A percentile compares a stretch with the other conserved stretches of the same genome.
Evolutionary conservation across 108 stramenopile species (phyloP).

Genomic region (Cyclotella baltica): DNA sequence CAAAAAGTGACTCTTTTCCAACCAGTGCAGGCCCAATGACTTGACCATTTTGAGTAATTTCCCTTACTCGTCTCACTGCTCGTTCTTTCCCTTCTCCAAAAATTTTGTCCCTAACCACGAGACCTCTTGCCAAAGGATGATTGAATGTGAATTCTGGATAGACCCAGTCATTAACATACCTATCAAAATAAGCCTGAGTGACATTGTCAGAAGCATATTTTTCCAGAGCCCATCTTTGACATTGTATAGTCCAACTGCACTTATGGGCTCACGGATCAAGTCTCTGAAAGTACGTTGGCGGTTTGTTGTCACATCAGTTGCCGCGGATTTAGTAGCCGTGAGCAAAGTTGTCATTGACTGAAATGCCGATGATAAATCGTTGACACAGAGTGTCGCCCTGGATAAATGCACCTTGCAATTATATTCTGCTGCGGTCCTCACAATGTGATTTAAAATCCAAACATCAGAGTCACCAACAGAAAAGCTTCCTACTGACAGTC

Average conservation of each 20-base stretch:
- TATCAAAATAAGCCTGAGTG: conserved; percentile 22
- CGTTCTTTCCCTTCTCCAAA: conserved; percentile 64
- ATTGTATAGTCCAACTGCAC: conserved; percentile 15
- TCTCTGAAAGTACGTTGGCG: conserved; percentile 42
- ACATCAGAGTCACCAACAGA: conserved; percentile 41
- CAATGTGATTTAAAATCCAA: conserved; percentile 31
- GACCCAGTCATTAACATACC: background rate
- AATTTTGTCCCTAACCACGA: conserved; percentile 36
- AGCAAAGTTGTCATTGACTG: conserved; percentile 26
- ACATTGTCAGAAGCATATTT: background rate
- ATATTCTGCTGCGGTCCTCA: conserved; percentile 40
- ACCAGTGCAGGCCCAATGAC: conserved; percentile 53
- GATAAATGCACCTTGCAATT: conserved; percentile 44
- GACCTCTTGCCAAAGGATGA: background rate
- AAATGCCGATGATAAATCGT: conserved; percentile 56
- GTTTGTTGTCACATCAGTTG: conserved; percentile 39
- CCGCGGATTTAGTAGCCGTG: conserved; percentile 25
- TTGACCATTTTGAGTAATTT: conserved; percentile 28
- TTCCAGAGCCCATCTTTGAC: conserved; percentile 13
- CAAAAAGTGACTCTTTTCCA: conserved; percentile 60
- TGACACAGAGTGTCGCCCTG: conserved; percentile 43
- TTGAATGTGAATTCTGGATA: conserved; percentile 13
- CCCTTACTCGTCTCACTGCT: conserved; percentile 54
- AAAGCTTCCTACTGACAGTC: conserved; percentile 58
- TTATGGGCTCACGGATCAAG: conserved; percentile 24